Evolutionary conservation across 441 rosid genomes (phyloP), one percentile per base, ranked within the genome.

Genomic region (Erodium texanum): DNA sequence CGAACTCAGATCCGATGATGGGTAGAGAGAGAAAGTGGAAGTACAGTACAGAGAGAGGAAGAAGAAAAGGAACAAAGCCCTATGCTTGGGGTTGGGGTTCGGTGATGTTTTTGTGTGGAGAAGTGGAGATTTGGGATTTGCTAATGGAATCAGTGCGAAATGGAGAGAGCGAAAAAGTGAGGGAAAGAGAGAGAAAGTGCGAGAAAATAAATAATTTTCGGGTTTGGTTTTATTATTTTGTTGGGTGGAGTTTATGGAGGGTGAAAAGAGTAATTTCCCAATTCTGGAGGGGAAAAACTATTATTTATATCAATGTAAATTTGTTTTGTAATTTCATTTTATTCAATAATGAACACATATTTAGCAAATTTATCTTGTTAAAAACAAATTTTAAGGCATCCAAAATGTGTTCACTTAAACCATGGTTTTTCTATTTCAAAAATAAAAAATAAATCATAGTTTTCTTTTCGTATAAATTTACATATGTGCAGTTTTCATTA

Each of bases 31-130:
- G 20, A 48, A 48, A 48, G 56, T 48, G 56, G 15, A 48, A n/a
- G 62, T 20, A 22, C 23, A 58, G 62, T 9, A 1, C 8, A 14
- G 38, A 34, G 38, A 7, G 63, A 58, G 29, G 10, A 38, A 15
- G 59, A 18, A 27, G 4, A 6, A 24, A 1, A 20, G 62, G 45
- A 58, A 52, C 43, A 34, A 52, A 41, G 15, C 50, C 32, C 61
- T 68, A 56, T 16, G 62, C 29, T 52, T 11, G 56, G 59, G 12
- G 58, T 5, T 20, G 20, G 58, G 5, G 65, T 62, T 62, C 24
- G 65, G 65, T 62, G 65, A 62, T 62, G 65, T 62, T 62, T 62
- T 62, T 62, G 65, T 62, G 65, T 23, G 65, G 65, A 62, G 65
- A 62, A 62, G 65, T 22, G 65, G 36, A 59, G 27, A 62, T 62